A percentile compares a stretch with the other conserved stretches of the same genome.
Conservation (phyloP, 345 rosid species). For the Populus tremula region DNA sequence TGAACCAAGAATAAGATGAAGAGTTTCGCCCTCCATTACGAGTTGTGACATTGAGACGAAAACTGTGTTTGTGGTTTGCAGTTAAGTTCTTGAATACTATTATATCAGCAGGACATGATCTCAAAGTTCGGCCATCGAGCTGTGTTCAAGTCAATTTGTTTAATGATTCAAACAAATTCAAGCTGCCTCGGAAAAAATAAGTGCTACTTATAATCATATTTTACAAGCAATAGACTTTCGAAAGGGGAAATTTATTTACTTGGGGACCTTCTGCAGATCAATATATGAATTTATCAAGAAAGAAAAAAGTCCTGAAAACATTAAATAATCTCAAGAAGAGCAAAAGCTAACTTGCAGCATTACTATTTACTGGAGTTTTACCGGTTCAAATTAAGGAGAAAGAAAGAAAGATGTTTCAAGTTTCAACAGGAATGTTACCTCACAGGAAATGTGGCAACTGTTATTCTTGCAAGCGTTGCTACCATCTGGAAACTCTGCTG, state of each 20-base stretch:
- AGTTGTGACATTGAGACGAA: conserved; percentile 44
- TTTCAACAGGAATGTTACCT: conserved; percentile 31
- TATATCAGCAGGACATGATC: conserved; percentile 30
- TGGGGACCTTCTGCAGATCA: too few species aligned
- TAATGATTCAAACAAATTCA: neutral
- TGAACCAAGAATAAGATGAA: conserved; percentile 49
- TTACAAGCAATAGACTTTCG: too few species aligned
- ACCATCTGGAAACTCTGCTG: conserved; percentile 30
- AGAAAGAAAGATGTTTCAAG: neutral
- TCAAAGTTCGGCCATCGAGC: conserved; percentile 45
- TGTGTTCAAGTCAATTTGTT: conserved; percentile 20
- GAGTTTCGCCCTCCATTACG: conserved; percentile 39
- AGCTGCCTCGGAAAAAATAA: too few species aligned
- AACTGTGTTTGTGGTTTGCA: conserved; percentile 35
- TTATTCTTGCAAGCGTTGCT: conserved; percentile 35
- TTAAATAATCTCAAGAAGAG: neutral
- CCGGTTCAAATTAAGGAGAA: neutral
- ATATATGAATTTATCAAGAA: too few species aligned
- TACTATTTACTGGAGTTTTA: neutral
- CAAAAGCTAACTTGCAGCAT: neutral
- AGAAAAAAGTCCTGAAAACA: too few species aligned
- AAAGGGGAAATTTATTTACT: too few species aligned
- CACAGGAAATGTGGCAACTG: conserved; percentile 33
- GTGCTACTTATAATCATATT: too few species aligned
- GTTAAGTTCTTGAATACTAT: conserved; percentile 36